Evolutionary conservation across 768 basidiomycete genomes (phyloP).

Genomic region (Tephrocybe sp.): DNA sequence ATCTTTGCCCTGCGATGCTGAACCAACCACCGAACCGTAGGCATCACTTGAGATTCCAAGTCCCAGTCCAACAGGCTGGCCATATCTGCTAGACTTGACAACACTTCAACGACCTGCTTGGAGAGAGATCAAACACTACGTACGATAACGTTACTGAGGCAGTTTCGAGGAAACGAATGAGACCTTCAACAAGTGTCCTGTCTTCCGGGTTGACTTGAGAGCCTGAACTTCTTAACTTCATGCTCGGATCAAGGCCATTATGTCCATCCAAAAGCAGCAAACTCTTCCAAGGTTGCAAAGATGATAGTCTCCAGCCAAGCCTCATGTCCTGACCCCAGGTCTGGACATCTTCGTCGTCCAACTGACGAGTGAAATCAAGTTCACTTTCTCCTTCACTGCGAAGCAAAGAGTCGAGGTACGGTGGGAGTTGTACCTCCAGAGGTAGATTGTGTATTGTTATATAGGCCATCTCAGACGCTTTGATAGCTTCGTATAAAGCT

Average conservation of each 20-base stretch:
- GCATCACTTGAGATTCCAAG: conserved; percentile 78
- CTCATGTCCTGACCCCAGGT: conserved; percentile 71
- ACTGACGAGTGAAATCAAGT: conserved; percentile 46
- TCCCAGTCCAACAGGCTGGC: conserved; percentile 83
- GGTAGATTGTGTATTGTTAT: conserved; percentile 78
- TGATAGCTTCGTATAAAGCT: conserved; percentile 75
- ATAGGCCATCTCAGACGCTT: conserved; percentile 72
- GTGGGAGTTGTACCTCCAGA: conserved; percentile 85
- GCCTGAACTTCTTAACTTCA: conserved; percentile 57
- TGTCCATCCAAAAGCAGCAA: conserved; percentile 71
- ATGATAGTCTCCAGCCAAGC: conserved; percentile 72
- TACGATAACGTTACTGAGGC: conserved; percentile 78
- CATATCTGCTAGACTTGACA: conserved; percentile 70
- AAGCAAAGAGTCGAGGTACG: conserved; percentile 70
- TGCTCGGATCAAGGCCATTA: conserved; percentile 56
- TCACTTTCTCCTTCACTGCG: conserved; percentile 59
- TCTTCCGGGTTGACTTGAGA: conserved; percentile 67
- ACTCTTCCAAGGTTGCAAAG: conserved; percentile 90
- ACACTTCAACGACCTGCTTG: conserved; percentile 2
- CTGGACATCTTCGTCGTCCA: conserved; percentile 50
- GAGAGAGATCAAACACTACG: conserved; percentile 25
- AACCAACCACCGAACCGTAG: conserved; percentile 91
- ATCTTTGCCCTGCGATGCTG: conserved; percentile 88
- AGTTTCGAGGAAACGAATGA: conserved; percentile 74
- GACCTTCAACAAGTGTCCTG: conserved; percentile 63